Percentiles rank a stretch among this genome's conserved stretches.
Evolutionary conservation across 225 moss, liverwort and hornwort genomes (phyloP).

Genomic region (Sphagnum contortum): DNA sequence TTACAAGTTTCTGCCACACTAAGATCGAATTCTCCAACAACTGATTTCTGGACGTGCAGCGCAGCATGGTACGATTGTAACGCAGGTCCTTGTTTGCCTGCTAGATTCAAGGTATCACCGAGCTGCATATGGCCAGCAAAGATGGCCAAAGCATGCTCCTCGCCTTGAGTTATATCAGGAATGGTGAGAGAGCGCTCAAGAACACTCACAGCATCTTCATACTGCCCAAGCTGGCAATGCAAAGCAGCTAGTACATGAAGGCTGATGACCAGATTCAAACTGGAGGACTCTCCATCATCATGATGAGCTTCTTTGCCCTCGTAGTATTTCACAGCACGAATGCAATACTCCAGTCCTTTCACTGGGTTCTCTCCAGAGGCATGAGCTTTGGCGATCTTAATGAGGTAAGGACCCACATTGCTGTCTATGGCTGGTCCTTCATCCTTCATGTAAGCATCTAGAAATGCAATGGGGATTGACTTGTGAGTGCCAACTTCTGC

Average conservation of each 20-base stretch:
- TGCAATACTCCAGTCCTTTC: conserved; percentile 35
- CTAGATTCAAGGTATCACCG: conserved; percentile 31
- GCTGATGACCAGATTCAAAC: conserved; percentile 29
- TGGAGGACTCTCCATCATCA: conserved; percentile 12
- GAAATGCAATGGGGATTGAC: conserved; percentile 21
- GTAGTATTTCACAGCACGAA: conserved; percentile 47
- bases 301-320: conserved; percentile 6
- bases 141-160: conserved; percentile 28
- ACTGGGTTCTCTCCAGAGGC: conserved; percentile 47
- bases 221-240: conserved; percentile 46
- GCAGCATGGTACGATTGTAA: conserved; percentile 65
- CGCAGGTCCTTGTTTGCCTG: conserved; percentile 32
- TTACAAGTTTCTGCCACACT: conserved; percentile 81
- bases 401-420: conserved; percentile 32
- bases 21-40: conserved; percentile 61
- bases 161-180: conserved; percentile 22
- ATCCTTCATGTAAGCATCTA: conserved; percentile 39
- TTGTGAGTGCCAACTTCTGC: not conserved
- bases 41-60: conserved; percentile 61
- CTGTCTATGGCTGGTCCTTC: conserved; percentile 33
- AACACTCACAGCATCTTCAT: conserved; percentile 29
- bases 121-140: conserved; percentile 45
- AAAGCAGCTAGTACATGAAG: conserved; percentile 34
- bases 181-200: conserved; percentile 30
- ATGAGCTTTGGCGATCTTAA: conserved; percentile 34